Evolutionary conservation across 1,284 basidiomycete species (phyloP).

Genomic region (Cryptococcus depauperatus): DNA sequence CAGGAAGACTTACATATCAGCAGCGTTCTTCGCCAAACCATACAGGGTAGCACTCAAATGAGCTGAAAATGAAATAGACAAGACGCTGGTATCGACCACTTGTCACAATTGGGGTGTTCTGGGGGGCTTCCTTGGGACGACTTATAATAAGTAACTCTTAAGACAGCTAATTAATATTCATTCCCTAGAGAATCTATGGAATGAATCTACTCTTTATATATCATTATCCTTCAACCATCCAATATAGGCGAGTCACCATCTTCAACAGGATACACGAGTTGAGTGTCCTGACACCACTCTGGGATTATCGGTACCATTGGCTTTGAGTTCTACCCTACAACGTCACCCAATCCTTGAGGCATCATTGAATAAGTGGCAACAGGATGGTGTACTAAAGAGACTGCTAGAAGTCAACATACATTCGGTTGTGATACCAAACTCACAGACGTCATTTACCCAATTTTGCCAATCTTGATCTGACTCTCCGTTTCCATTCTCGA

Average conservation of each 20-base stretch:
- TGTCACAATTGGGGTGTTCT: no score
- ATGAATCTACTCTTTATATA: no score
- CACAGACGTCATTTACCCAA: conserved; percentile 32
- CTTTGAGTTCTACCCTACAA: conserved; percentile 50
- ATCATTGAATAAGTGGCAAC: conserved; percentile 60
- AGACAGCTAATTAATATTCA: no score
- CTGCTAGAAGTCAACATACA: not conserved
- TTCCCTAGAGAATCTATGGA: no score
- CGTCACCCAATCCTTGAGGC: conserved; percentile 52
- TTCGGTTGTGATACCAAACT: not conserved
- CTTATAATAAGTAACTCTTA: no score
- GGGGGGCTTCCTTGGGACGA: no score
- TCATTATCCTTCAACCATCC: no score
- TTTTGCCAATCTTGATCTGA: conserved; percentile 37
- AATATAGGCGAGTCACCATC: no score
- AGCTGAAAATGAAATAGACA: conserved; percentile 28
- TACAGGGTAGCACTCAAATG: conserved; percentile 15
- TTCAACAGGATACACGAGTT: no score
- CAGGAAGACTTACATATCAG: conserved; percentile 12
- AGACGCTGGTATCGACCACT: conserved; percentile 41
- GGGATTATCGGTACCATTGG: conserved; percentile 51
- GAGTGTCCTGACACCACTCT: no score
- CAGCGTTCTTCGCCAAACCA: conserved; percentile 14
- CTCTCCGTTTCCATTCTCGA: conserved; percentile 12
- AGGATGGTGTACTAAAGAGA: conserved; percentile 41